Percentiles rank a stretch among this genome's conserved stretches.
Conservation (phyloP, 768 basidiomycete genomes). For the Trametes cinnabarina region DNA sequence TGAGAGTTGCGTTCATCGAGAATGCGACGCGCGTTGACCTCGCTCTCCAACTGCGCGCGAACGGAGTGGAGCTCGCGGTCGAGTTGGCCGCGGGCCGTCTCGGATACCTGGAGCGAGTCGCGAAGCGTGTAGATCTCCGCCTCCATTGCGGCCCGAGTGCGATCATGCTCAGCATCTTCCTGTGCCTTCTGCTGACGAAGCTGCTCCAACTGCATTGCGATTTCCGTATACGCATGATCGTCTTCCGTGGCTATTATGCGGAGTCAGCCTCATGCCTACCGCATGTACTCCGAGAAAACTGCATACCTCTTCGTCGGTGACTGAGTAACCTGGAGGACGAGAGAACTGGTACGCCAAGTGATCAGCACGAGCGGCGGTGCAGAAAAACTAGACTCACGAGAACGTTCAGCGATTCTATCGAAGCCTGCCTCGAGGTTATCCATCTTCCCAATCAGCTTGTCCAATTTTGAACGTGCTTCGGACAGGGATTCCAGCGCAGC, state of each 20-base stretch:
- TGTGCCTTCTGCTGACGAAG: conserved; percentile 54
- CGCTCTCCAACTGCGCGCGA: conserved; percentile 62
- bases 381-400: conserved; percentile 47
- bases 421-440: conserved; percentile 78
- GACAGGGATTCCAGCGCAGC: conserved; percentile 54
- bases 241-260: conserved; percentile 59
- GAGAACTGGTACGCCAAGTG: conserved; percentile 48
- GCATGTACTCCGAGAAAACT: conserved; percentile 18
- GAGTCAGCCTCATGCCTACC: conserved; percentile 10
- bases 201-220: conserved; percentile 63
- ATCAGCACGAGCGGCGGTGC: conserved; percentile 9
- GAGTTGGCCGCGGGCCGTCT: conserved; percentile 47
- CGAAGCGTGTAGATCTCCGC: conserved; percentile 57
- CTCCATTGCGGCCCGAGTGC: conserved; percentile 55
- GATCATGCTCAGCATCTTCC: conserved; percentile 57
- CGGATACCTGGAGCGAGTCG: conserved; percentile 40
- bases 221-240: conserved; percentile 70
- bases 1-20: conserved; percentile 64
- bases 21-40: conserved; percentile 56
- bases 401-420: conserved; percentile 83
- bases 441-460: conserved; percentile 73
- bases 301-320: conserved; percentile 72
- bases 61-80: conserved; percentile 66
- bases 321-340: conserved; percentile 69
- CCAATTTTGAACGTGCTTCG: conserved; percentile 60